phyloP scores from a whole-genome alignment of 768 basidiomycete species.

The Pseudohyphozyma bogoriensis region DNA sequence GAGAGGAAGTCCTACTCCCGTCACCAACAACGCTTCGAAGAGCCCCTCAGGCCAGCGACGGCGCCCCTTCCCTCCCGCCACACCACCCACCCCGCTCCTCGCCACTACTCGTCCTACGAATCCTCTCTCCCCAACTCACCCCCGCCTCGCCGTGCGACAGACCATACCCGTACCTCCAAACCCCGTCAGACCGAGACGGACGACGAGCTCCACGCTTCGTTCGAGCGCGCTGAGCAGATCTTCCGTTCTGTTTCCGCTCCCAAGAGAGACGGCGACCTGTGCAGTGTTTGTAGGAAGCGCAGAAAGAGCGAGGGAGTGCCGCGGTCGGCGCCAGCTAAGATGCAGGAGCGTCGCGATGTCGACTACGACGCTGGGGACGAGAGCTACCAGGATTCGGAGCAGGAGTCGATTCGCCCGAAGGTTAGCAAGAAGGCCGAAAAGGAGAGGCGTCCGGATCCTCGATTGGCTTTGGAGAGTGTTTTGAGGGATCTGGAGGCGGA shows the following conservation, averaged over 20 bases:
- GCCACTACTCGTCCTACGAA: background rate
- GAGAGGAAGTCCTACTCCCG: background rate
- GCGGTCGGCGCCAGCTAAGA: background rate
- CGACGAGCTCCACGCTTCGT: background rate
- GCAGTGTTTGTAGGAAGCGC: slow-evolving; percentile 8
- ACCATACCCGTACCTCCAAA: too few species aligned
- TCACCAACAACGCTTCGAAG: background rate
- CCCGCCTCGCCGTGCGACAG: background rate
- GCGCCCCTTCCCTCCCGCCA: background rate
- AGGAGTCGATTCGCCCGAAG: slow-evolving; percentile 5
- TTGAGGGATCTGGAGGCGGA: slow-evolving; percentile 86
- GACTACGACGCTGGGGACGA: slow-evolving; percentile 1
- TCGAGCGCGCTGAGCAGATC: background rate
- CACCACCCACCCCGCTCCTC: background rate
- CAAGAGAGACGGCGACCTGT: background rate
- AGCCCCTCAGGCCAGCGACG: background rate
- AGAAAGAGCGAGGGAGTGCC: background rate
- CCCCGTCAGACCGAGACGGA: background rate
- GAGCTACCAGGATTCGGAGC: background rate
- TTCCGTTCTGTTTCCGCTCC: background rate
- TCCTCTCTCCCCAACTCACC: background rate
- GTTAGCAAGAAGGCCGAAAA: slow-evolving; percentile 5
- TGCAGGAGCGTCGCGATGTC: background rate
- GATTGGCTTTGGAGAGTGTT: slow-evolving; percentile 74
- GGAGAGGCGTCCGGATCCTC: slow-evolving; percentile 46